These are phyloP conservation scores for Coniochaeta pulveracea DNA, from an alignment of 2,329 filamentous ascomycete genomes.

Conservation along the genomic window DNA sequence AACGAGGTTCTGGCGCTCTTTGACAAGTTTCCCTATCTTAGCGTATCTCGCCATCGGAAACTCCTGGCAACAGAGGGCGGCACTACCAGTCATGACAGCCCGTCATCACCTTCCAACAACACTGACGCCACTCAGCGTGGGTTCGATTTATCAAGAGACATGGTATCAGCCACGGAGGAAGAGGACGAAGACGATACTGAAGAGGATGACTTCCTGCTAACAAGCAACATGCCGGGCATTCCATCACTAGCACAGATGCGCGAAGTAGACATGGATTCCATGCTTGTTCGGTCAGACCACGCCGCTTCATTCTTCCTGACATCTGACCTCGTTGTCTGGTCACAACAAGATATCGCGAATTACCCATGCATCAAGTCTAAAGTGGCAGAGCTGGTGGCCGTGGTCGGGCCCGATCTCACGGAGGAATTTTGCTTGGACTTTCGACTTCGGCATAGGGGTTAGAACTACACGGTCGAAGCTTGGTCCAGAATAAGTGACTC, in stretches of 20 bases:
- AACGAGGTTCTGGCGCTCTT: slow-evolving; percentile 34
- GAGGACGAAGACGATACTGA: slow-evolving; percentile 13
- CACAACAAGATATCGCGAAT: slow-evolving; percentile 35
- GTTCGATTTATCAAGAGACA: slow-evolving; percentile 5
- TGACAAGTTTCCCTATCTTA: slow-evolving; percentile 45
- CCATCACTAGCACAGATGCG: slow-evolving; percentile 41
- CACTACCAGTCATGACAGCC: background rate
- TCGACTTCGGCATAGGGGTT: slow-evolving; percentile 8
- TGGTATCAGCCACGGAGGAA: background rate
- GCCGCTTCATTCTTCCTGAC: slow-evolving; percentile 26
- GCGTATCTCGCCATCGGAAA: slow-evolving; percentile 23
- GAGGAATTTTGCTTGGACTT: slow-evolving; percentile 49
- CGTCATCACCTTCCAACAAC: too few species aligned
- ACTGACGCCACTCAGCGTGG: slow-evolving; percentile 10
- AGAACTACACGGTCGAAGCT: background rate
- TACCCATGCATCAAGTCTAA: slow-evolving; percentile 43
- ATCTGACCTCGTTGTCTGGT: slow-evolving; percentile 49
- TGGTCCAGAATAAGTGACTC: background rate
- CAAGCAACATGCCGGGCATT: slow-evolving; percentile 56
- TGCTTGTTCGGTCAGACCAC: slow-evolving; percentile 39
- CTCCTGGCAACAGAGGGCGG: slow-evolving; percentile 9
- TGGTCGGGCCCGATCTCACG: slow-evolving; percentile 49
- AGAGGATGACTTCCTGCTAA: slow-evolving; percentile 34
- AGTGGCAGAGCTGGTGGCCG: slow-evolving; percentile 57
- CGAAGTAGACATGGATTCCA: slow-evolving; percentile 44